Evolutionary conservation across 164 flowering plant genomes (phyloP).

Genomic region (Euptelea pleiosperma): DNA sequence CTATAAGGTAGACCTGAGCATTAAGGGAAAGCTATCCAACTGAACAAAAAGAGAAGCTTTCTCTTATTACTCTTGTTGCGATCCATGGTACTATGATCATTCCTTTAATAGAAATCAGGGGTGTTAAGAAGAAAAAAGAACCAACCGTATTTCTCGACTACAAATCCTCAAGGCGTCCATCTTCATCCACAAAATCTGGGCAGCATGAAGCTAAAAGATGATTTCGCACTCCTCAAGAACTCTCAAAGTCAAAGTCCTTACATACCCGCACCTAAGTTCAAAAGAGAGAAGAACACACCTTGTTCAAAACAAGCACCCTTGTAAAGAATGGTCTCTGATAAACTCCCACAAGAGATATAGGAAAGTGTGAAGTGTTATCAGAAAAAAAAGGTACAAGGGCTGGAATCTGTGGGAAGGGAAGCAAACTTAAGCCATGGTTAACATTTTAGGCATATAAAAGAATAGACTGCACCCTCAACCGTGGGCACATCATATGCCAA

Average conservation of each 20-base stretch:
- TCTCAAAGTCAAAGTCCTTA: slow-evolving; percentile 13
- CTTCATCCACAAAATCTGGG: slow-evolving; percentile 4
- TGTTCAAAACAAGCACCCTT: slow-evolving; percentile 6
- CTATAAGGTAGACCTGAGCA: no score
- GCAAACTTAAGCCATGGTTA: not conserved
- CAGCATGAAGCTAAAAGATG: slow-evolving; percentile 12
- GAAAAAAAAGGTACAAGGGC: slow-evolving; percentile 1
- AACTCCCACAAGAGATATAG: not conserved
- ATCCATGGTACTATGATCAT: not conserved
- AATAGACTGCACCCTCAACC: not conserved
- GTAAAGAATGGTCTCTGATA: slow-evolving; percentile 4
- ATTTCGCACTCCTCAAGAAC: slow-evolving; percentile 14
- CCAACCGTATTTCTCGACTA: slow-evolving; percentile 21
- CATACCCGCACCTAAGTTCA: slow-evolving; percentile 20
- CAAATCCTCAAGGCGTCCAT: slow-evolving; percentile 9
- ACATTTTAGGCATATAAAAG: not conserved
- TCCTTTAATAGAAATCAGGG: slow-evolving; percentile 1
- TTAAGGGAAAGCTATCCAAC: slow-evolving; percentile 7
- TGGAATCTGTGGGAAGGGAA: slow-evolving; percentile 1
- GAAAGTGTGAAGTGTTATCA: not conserved
- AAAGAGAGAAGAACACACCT: slow-evolving; percentile 14
- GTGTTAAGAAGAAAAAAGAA: slow-evolving; percentile 5
- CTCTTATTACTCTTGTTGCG: not conserved
- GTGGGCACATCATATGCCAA: no score
- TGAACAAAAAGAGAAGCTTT: not conserved